phyloP scores from a whole-genome alignment of 257 asterid genomes.

The Ajuga chamaepitys region DNA sequence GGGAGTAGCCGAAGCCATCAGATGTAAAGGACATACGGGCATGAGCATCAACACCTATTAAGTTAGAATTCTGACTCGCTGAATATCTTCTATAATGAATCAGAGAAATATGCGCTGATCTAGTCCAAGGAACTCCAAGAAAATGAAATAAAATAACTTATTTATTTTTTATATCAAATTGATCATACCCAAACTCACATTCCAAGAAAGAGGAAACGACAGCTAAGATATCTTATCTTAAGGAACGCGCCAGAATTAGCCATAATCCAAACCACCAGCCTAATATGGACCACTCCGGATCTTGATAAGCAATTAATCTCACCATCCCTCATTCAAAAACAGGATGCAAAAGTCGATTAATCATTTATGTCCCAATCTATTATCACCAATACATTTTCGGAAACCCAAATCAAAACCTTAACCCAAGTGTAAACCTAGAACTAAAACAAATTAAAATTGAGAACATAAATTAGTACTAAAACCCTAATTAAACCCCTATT shows the following conservation, averaged over 20 bases:
- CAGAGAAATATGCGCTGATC: neutral
- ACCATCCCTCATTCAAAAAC: neutral
- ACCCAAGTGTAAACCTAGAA: neutral
- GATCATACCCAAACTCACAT: neutral
- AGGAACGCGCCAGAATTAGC: neutral
- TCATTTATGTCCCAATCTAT: neutral
- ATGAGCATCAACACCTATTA: neutral
- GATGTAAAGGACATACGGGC: neutral
- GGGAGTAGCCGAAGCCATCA: neutral
- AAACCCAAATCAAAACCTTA: conserved; percentile 1
- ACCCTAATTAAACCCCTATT: conserved; percentile 16
- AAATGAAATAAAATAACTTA: neutral
- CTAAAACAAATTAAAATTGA: neutral
- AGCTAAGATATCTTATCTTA: neutral
- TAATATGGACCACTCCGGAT: neutral
- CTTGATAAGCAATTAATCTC: neutral
- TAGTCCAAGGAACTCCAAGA: neutral
- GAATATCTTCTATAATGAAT: neutral
- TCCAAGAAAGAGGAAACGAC: neutral
- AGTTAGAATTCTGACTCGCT: neutral
- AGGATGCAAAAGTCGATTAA: neutral
- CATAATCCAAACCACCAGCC: neutral
- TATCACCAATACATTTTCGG: neutral
- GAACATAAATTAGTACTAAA: neutral
- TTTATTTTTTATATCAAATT: neutral